Conservation (phyloP, 257 asterid species). For the Verbena officinalis region DNA sequence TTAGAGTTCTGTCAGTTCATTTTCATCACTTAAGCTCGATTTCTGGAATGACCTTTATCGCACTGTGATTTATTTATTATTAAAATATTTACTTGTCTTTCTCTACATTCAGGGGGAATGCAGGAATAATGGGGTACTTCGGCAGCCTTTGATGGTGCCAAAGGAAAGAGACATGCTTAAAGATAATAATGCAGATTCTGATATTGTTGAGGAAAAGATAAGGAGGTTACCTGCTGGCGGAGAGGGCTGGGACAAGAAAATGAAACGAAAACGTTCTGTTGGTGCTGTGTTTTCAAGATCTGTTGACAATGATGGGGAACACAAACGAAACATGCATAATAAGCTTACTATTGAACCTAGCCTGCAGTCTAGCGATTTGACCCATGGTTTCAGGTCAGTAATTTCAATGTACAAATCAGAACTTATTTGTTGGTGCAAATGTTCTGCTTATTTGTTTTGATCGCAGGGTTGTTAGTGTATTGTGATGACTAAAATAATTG, state of each 20-base stretch:
- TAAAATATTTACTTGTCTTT: conserved; percentile 13
- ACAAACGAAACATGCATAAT: conserved; percentile 64
- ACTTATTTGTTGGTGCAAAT: neutral
- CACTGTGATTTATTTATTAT: neutral
- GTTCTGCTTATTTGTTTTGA: neutral
- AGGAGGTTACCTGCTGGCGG: conserved; percentile 89
- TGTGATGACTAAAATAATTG: neutral
- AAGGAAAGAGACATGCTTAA: conserved; percentile 77
- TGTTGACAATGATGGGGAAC: conserved; percentile 67
- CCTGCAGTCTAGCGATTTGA: conserved; percentile 61
- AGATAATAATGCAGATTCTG: conserved; percentile 63
- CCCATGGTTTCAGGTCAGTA: conserved; percentile 71
- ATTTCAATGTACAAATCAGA: conserved; percentile 18
- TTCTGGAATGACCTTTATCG: conserved; percentile 11
- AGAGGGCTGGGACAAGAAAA: conserved; percentile 95
- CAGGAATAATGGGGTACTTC: conserved; percentile 60
- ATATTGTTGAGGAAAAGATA: conserved; percentile 72
- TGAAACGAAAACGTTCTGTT: conserved; percentile 95
- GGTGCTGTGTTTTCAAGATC: conserved; percentile 79
- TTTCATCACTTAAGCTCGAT: conserved; percentile 14
- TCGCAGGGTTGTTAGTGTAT: conserved; percentile 14
- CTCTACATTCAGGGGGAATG: conserved; percentile 65
- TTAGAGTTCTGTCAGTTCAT: conserved; percentile 1
- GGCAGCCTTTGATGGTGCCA: conserved; percentile 59
- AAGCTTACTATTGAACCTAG: conserved; percentile 70